phyloP scores from a whole-genome alignment of 495 filamentous ascomycete genomes.

The Penicillium argentinense region DNA sequence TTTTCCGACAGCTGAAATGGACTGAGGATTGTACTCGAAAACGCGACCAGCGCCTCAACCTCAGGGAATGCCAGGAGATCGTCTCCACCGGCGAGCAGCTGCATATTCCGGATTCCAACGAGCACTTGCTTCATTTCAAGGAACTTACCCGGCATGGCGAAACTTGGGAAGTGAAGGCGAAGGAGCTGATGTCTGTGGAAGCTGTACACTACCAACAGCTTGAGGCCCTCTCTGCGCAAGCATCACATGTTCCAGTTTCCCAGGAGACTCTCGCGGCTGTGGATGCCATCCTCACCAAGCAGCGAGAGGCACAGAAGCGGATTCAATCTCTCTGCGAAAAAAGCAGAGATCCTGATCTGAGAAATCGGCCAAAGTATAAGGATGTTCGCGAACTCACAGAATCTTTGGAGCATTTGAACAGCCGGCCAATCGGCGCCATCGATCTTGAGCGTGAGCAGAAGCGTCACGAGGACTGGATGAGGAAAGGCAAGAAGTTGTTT shows the following conservation, averaged over 20 bases:
- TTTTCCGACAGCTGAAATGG: conserved; percentile 87
- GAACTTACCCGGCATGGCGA: conserved; percentile 74
- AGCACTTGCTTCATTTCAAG: conserved; percentile 70
- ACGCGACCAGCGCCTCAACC: conserved; percentile 59
- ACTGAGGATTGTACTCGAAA: conserved; percentile 70
- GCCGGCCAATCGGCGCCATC: conserved; percentile 84
- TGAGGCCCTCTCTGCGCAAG: conserved; percentile 80
- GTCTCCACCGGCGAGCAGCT: conserved; percentile 74
- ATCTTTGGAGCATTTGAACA: conserved; percentile 80
- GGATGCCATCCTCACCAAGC: conserved; percentile 92
- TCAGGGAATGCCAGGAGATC: conserved; percentile 75
- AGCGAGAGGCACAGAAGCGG: conserved; percentile 88
- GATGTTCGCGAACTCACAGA: conserved; percentile 90
- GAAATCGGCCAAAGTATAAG: conserved; percentile 81
- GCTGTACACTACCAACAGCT: conserved; percentile 90
- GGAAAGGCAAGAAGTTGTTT: conserved; percentile 96
- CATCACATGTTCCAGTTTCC: conserved; percentile 76
- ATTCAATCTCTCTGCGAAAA: conserved; percentile 78
- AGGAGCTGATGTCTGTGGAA: conserved; percentile 89
- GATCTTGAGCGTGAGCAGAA: conserved; percentile 95
- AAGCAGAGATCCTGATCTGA: conserved; percentile 70
- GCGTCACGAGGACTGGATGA: conserved; percentile 98
- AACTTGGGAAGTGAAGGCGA: conserved; percentile 90
- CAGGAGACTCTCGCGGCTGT: conserved; percentile 77
- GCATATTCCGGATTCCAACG: conserved; percentile 73